Evolutionary conservation across 164 flowering plant genomes (phyloP), one percentile per base, ranked within the genome.

Genomic region (Nymphaea colorata): DNA sequence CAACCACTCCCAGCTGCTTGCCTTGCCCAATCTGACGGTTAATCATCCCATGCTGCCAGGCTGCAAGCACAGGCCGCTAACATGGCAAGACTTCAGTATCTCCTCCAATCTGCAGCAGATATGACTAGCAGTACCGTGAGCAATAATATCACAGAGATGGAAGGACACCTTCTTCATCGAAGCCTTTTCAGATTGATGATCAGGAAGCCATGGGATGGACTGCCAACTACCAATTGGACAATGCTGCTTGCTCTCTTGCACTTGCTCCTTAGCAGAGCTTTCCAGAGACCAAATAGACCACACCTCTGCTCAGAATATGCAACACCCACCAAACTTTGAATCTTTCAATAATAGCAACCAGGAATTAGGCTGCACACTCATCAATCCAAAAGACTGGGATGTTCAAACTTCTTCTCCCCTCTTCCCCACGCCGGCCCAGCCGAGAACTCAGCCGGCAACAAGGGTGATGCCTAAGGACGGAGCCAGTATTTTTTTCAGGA

Each of bases 51-150:
- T 36, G 86, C 87, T 51, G 61, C 78, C 42, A 86, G 83, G 55
- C 64, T 88, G 12, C 93, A 90, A 76, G 67, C 85, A 44, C 93
- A 90, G 70, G 86, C 88, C 59, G 71, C 64, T 61, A 89, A 84
- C 71, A 64, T 84, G 78, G 88, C 91, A 18, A 83, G 67, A 53
- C 77, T 84, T 65, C 90, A 88, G 44, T 78, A 76, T 64, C 88
- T 88, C 53, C 81, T 90, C 44, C 97, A 85, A 70, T 77, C 86
- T 42, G 69, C 79, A 3, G 16, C 77, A 47, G 59, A 79, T 7
- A 59, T 59, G 45, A 3, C 72, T 5, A 59, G 62, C 62, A 71
- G 60, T 70, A 25, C 36, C 36, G 67, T 42, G 5, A 74, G 41
- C 66, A 67, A 17, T 65, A 72, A 16, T 55, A 8, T 74, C 59